Conservation (phyloP, 2,329 filamentous ascomycete genomes). For the Neocatenulostroma microsporum region DNA sequence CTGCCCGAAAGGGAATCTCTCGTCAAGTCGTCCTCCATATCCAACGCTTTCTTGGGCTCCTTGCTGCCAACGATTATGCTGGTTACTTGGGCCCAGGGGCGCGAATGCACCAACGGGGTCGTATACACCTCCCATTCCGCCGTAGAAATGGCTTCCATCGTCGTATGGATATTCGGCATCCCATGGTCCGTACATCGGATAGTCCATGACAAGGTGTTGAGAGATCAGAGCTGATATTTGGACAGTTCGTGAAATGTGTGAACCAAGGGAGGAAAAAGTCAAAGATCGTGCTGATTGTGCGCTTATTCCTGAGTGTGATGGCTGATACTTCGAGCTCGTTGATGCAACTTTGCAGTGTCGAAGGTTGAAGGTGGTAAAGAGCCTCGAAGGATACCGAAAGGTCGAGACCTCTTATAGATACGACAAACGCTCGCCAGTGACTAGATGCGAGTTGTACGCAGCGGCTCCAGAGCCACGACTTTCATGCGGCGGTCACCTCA, state of each 20-base stretch:
- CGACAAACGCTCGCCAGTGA: too few relatives aligned
- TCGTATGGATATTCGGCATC: not conserved
- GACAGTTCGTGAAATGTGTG: not conserved
- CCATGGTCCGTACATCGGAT: not conserved
- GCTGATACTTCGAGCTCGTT: not conserved
- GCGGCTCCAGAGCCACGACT: too few relatives aligned
- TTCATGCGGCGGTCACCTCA: too few relatives aligned
- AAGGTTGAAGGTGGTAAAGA: too few relatives aligned
- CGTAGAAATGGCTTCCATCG: not conserved
- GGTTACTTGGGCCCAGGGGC: too few relatives aligned
- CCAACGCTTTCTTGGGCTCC: not conserved
- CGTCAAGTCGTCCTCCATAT: not conserved
- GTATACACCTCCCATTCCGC: not conserved
- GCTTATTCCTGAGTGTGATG: not conserved
- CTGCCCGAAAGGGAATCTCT: not conserved
- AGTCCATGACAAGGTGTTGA: too few relatives aligned
- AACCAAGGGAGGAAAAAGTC: not conserved
- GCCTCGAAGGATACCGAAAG: too few relatives aligned
- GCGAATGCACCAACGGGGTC: not conserved
- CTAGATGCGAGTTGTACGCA: too few relatives aligned
- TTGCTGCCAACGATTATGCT: not conserved
- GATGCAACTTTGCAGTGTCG: not conserved
- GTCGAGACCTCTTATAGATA: too few relatives aligned
- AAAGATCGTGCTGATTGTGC: not conserved
- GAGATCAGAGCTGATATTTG: too few relatives aligned